phyloP scores from a whole-genome alignment of 2,329 filamentous ascomycete species.

The Cladosporium sp. region DNA sequence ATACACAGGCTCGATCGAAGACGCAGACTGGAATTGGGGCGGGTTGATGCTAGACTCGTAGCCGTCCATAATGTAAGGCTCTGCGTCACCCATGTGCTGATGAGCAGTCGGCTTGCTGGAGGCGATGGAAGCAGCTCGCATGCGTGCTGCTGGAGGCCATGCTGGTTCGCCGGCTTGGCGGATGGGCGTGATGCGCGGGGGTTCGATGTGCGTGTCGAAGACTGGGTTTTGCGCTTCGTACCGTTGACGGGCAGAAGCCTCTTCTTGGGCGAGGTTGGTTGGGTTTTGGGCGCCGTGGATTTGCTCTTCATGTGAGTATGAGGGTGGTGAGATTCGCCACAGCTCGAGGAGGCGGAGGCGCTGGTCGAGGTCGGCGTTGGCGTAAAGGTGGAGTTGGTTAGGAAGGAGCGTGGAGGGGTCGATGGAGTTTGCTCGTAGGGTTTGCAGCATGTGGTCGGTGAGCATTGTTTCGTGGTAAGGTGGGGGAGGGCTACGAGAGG shows the following conservation, averaged over 20 bases:
- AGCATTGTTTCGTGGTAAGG: slow-evolving; percentile 35
- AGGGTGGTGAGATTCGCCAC: slow-evolving; percentile 79
- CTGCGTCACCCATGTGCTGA: slow-evolving; percentile 51
- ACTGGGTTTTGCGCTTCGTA: slow-evolving; percentile 48
- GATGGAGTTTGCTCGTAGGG: slow-evolving; percentile 65
- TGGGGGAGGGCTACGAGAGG: slow-evolving; percentile 36
- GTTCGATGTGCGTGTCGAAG: slow-evolving; percentile 29
- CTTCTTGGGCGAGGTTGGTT: slow-evolving; percentile 58
- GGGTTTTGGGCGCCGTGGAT: slow-evolving; percentile 33
- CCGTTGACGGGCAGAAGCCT: slow-evolving; percentile 58
- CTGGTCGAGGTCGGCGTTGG: slow-evolving; percentile 71
- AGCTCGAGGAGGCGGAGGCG: slow-evolving; percentile 76
- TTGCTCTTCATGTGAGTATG: slow-evolving; percentile 47
- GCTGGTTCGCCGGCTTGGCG: slow-evolving; percentile 30
- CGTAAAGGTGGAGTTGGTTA: slow-evolving; percentile 77
- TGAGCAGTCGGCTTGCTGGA: slow-evolving; percentile 23
- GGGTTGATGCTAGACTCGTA: slow-evolving; percentile 53
- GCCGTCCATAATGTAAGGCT: slow-evolving; percentile 83
- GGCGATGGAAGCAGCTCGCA: slow-evolving; percentile 35
- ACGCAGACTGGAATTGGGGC: slow-evolving; percentile 60
- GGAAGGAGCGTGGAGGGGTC: slow-evolving; percentile 69
- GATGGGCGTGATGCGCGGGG: slow-evolving; percentile 33
- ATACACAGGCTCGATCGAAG: slow-evolving; percentile 71
- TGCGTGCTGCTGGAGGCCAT: slow-evolving; percentile 34
- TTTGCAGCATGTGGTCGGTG: slow-evolving; percentile 43